Conservation (phyloP, 2,329 filamentous ascomycete genomes). For the Calcarisporium arbuscula region DNA sequence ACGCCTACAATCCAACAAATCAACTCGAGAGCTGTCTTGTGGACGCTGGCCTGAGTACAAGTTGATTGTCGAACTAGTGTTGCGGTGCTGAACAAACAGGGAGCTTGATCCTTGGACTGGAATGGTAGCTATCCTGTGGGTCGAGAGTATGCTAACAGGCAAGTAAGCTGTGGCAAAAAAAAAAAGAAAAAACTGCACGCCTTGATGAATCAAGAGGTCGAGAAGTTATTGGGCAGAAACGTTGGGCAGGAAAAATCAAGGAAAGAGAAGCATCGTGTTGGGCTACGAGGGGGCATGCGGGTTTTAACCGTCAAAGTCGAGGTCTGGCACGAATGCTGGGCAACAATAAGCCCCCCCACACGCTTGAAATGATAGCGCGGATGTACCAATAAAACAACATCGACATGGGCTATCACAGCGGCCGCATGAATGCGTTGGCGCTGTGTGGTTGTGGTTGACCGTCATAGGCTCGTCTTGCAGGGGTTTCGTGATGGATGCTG, state of each 20-base stretch:
- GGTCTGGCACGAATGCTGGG: slow-evolving; percentile 19
- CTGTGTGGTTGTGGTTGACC: slow-evolving; percentile 27
- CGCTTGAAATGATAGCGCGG: slow-evolving; percentile 11
- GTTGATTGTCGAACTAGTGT: no score
- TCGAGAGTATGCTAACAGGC: no score
- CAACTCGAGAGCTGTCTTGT: slow-evolving; percentile 19
- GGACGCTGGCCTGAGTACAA: no score
- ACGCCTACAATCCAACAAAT: slow-evolving; percentile 21
- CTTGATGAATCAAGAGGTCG: slow-evolving; percentile 12
- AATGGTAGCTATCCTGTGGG: no score
- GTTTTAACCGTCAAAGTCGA: slow-evolving; percentile 39
- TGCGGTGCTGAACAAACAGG: no score
- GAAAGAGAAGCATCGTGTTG: slow-evolving; percentile 24
- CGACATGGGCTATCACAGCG: slow-evolving; percentile 35
- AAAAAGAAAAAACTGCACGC: slow-evolving; percentile 13
- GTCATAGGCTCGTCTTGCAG: slow-evolving; percentile 34
- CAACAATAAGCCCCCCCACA: slow-evolving; percentile 18
- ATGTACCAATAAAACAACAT: slow-evolving; percentile 10
- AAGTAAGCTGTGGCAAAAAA: slow-evolving; percentile 15
- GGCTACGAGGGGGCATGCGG: slow-evolving; percentile 40
- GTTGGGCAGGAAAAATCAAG: slow-evolving; percentile 32
- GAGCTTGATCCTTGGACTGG: no score
- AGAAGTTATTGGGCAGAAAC: slow-evolving; percentile 31
- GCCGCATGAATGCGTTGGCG: slow-evolving; percentile 44
- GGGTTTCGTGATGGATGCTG: slow-evolving; percentile 22